Percentiles rank a stretch among this genome's conserved stretches.
Evolutionary conservation across 306 rosid genomes (phyloP).

Genomic region (Morella rubra): DNA sequence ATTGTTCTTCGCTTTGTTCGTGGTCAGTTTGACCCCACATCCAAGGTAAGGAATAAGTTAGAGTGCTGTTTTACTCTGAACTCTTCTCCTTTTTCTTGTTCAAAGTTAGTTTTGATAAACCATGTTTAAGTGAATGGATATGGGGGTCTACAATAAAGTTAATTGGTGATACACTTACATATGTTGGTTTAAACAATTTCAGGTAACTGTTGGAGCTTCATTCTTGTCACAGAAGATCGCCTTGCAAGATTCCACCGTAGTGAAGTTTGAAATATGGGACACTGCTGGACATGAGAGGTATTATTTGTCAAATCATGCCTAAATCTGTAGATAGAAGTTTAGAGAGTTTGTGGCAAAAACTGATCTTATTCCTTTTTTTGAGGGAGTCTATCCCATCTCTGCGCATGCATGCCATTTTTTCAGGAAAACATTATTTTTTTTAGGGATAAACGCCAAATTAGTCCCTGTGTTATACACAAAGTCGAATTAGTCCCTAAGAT

Average conservation of each 20-base stretch:
- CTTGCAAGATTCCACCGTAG: slow-evolving; percentile 94
- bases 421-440: slow-evolving; percentile 15
- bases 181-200: slow-evolving; percentile 42
- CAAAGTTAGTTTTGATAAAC: slow-evolving; percentile 1
- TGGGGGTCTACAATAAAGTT: not conserved
- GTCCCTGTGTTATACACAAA: no score
- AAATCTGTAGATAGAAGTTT: not conserved
- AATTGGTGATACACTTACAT: slow-evolving; percentile 14
- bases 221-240: slow-evolving; percentile 98
- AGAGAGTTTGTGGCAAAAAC: not conserved
- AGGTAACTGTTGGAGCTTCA: slow-evolving; percentile 99
- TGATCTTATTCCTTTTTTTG: slow-evolving; percentile 1
- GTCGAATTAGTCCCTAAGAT: no score
- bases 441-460: no score
- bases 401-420: slow-evolving; percentile 18
- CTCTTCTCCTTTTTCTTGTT: slow-evolving; percentile 9
- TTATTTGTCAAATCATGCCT: slow-evolving; percentile 10
- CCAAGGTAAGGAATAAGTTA: slow-evolving; percentile 64
- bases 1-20: slow-evolving; percentile 98
- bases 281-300: slow-evolving; percentile 99
- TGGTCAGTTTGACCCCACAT: slow-evolving; percentile 97
- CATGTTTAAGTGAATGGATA: no score
- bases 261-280: slow-evolving; percentile 99
- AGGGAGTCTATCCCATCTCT: not conserved
- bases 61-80: not conserved